These are phyloP conservation scores for Plasmodium gallinaceum DNA, from an alignment of 169 alveolate genomes.

Conservation along the genomic window DNA sequence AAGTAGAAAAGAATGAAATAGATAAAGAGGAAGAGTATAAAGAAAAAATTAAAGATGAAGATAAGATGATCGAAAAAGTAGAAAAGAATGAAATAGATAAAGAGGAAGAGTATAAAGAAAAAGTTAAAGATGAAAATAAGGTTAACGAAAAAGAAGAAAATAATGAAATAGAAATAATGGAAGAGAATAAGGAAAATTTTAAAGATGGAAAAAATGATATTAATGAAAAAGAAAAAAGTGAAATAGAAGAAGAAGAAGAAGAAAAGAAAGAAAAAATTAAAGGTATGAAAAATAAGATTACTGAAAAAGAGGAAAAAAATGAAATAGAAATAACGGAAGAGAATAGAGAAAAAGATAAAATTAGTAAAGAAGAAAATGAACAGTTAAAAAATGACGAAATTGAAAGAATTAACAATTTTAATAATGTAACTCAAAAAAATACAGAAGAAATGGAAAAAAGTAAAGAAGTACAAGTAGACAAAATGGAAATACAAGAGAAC, in stretches of 20 bases:
- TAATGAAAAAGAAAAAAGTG: not conserved
- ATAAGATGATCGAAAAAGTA: not conserved
- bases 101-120: not conserved
- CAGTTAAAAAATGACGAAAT: not conserved
- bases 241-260: not conserved
- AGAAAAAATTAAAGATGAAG: not conserved
- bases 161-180: not conserved
- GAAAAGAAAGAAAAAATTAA: not conserved
- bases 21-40: not conserved
- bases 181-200: conserved; percentile 5
- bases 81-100: no score
- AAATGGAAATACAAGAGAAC: not conserved
- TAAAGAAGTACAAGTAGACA: not conserved
- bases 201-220: not conserved
- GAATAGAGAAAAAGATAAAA: not conserved
- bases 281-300: not conserved
- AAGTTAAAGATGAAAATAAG: not conserved
- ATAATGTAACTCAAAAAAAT: no score
- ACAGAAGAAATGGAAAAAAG: not conserved
- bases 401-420: not conserved
- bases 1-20: not conserved
- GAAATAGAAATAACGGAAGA: not conserved
- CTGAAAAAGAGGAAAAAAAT: not conserved
- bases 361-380: not conserved
- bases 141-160: not conserved